Evolutionary conservation across 352 stramenopile species (phyloP), one percentile per base, ranked within the genome.

Genomic region (Phytophthora tubulina): DNA sequence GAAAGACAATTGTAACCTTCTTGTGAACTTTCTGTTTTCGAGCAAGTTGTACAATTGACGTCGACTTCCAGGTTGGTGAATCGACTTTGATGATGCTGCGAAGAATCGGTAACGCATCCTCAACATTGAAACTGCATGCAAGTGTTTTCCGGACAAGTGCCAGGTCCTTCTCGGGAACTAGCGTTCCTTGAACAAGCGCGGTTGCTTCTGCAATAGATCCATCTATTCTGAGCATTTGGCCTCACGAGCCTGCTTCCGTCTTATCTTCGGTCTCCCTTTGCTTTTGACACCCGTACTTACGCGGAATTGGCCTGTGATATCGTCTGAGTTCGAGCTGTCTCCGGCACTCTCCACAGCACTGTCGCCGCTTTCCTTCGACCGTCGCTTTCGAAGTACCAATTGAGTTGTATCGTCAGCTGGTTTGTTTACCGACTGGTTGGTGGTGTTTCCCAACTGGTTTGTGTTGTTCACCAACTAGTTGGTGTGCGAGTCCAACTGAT

Each of bases 381-480:
- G 9, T 42, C 41, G 41, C 41, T 48, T 48, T n/a, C n/a, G 15
- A 9, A 48, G 6, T 35, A 45, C 50, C 31, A 31, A 57, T 27
- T 27, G n/a, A 27, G 21, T 27, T 27, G 21, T 27, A 27, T 27
- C 21, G 21, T 27, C 21, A 27, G 21, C 32, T 32, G 50, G 8
- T 46, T 57, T 13, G 50, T 54, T 45, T 13, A 52, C 55, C 41
- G 53, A 63, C 41, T 45, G 41, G 6, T 63, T 45, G 39, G 55
- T 15, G 11, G 31, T 15, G 4, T 42, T 53, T 6, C 17, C n/a
- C 55, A 46, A 63, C 30, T 53, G 27, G 41, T 45, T 52, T n/a
- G 54, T 36, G 3, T 9, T 8, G 38, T 33, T 38, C 31, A 14
- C 21, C 21, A 27, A 27, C 21, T 27, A 1, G 21, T 27, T 27